Percentiles rank a stretch among this genome's conserved stretches.
Conservation (phyloP, 805 yeast species). For the Ogataea polymorpha region DNA sequence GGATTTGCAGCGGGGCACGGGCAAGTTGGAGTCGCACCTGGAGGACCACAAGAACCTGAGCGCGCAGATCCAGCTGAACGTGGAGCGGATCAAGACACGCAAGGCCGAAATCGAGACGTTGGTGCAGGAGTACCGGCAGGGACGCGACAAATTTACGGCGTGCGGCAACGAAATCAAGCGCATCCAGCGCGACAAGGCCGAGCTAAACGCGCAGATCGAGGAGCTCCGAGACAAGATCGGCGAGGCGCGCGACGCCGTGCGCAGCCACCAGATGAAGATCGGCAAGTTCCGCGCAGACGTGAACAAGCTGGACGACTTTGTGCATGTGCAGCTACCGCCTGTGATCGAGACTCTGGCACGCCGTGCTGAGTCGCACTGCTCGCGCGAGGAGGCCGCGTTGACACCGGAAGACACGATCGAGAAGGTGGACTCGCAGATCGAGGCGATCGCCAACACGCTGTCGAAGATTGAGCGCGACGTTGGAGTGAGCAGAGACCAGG, state of each 20-base stretch:
- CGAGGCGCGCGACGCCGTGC: constrained; percentile 13
- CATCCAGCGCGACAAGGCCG: constrained; percentile 9
- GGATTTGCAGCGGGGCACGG: constrained; percentile 43
- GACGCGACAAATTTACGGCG: constrained; percentile 13
- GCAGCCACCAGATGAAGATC: constrained; percentile 15
- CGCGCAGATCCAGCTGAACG: constrained; percentile 27
- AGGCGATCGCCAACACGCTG: constrained; percentile 43
- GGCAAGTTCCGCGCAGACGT: constrained; percentile 24
- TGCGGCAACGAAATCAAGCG: constrained; percentile 11
- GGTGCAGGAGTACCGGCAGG: constrained; percentile 10
- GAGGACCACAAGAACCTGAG: constrained; percentile 33
- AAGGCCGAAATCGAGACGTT: constrained; percentile 17
- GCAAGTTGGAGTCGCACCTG: constrained; percentile 34
- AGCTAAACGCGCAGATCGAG: constrained; percentile 14
- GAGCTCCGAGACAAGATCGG: constrained; percentile 26
- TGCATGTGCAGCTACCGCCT: constrained; percentile 24
- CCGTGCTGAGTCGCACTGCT: constrained; percentile 43
- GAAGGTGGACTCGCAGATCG: constrained; percentile 47
- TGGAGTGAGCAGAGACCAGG: constrained; percentile 56
- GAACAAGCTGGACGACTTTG: constrained; percentile 26
- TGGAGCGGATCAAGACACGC: constrained; percentile 21
- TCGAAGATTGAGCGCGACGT: constrained; percentile 49
- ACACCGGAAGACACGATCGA: constrained; percentile 42
- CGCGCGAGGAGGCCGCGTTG: constrained; percentile 43
- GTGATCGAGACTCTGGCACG: constrained; percentile 25